These are phyloP conservation scores for Aristolochia fimbriata DNA, from an alignment of 164 flowering plant species.

Conservation along the genomic window DNA sequence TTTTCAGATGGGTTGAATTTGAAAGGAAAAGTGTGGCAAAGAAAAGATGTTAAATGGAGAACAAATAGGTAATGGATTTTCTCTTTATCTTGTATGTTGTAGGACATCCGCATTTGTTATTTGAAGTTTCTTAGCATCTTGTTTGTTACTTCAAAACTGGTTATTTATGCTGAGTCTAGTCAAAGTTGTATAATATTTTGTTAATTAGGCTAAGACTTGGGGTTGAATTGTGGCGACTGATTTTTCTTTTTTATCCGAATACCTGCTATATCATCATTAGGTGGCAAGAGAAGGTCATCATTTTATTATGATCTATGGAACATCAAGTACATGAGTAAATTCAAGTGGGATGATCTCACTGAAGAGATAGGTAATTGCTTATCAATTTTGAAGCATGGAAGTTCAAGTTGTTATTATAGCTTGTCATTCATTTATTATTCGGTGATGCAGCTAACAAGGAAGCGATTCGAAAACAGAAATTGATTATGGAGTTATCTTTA, in stretches of 20 bases:
- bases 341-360: constrained; percentile 95
- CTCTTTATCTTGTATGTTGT: neutral
- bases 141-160: no score
- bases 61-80: constrained; percentile 52
- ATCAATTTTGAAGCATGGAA: neutral
- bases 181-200: neutral
- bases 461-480: constrained; percentile 69
- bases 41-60: constrained; percentile 70
- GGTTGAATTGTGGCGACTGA: neutral
- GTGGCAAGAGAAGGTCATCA: constrained; percentile 82
- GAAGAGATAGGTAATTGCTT: constrained; percentile 57
- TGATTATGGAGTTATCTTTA: constrained; percentile 68
- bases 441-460: constrained; percentile 53
- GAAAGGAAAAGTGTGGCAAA: constrained; percentile 64
- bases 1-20: constrained; percentile 89
- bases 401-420: constrained; percentile 9
- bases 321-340: constrained; percentile 84
- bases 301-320: constrained; percentile 87
- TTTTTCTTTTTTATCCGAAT: constrained; percentile 6
- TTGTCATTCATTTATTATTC: neutral
- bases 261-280: constrained; percentile 24
- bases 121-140: neutral
- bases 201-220: no score
- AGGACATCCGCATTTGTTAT: neutral
- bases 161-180: no score